These are phyloP conservation scores for Penicillium parvum DNA, from an alignment of 495 filamentous ascomycete species.

Conservation along the genomic window DNA sequence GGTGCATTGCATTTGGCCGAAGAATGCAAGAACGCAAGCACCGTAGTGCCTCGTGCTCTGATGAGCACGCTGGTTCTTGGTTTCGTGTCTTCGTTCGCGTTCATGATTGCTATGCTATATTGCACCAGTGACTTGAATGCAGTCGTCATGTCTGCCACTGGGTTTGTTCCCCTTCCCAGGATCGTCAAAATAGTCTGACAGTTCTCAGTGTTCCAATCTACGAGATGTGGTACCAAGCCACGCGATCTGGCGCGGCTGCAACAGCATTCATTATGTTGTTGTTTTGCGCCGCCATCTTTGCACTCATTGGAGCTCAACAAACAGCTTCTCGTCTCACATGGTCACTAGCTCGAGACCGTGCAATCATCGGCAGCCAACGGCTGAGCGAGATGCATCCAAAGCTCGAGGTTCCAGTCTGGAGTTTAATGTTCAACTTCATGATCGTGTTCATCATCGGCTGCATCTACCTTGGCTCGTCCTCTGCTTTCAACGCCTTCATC, in stretches of 20 bases:
- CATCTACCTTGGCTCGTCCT: constrained; percentile 22
- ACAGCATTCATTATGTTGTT: constrained; percentile 23
- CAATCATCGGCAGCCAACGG: constrained; percentile 15
- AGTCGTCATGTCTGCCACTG: constrained; percentile 16
- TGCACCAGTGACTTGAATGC: constrained; percentile 18
- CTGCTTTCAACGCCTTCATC: constrained; percentile 24
- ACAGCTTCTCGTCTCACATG: constrained; percentile 37
- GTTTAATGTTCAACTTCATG: constrained; percentile 21
- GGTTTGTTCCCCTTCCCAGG: constrained; percentile 11
- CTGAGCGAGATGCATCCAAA: constrained; percentile 13
- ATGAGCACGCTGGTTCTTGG: constrained; percentile 26
- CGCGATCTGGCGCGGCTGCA: constrained; percentile 21
- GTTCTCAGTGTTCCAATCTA: constrained; percentile 22
- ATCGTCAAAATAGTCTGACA: constrained; percentile 18
- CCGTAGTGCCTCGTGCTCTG: constrained; percentile 24
- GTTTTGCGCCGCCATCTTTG: constrained; percentile 20
- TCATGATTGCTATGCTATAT: constrained; percentile 29
- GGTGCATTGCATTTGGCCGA: constrained; percentile 34
- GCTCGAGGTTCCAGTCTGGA: constrained; percentile 15
- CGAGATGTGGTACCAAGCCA: constrained; percentile 28
- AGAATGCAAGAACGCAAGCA: constrained; percentile 24
- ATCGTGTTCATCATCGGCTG: constrained; percentile 24
- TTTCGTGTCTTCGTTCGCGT: constrained; percentile 27
- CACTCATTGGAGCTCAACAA: constrained; percentile 26
- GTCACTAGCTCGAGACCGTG: constrained; percentile 36